A percentile compares a stretch with the other conserved stretches of the same genome.
phyloP scores from a whole-genome alignment of 2,329 filamentous ascomycete genomes.

The Nemania sp. region DNA sequence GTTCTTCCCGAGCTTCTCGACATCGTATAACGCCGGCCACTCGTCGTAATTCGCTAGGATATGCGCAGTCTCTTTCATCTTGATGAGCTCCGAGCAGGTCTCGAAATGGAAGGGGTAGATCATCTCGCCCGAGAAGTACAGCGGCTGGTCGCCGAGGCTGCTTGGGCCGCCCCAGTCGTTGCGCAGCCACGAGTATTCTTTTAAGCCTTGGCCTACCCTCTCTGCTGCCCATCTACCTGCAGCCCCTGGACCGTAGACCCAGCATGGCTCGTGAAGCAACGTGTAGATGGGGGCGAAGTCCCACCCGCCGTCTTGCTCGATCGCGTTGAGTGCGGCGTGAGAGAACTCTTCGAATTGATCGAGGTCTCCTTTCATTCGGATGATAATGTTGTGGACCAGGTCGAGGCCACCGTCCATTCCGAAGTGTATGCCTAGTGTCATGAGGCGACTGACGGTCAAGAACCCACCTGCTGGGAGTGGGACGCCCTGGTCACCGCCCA shows the following conservation, averaged over 20 bases:
- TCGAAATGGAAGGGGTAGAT: conserved; percentile 85
- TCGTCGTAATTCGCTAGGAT: conserved; percentile 67
- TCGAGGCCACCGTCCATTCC: conserved; percentile 80
- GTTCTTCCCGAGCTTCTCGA: conserved; percentile 72
- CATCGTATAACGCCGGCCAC: conserved; percentile 80
- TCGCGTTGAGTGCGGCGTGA: conserved; percentile 65
- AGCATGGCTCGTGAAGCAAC: conserved; percentile 84
- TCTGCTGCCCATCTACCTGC: conserved; percentile 77
- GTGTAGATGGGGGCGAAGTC: conserved; percentile 83
- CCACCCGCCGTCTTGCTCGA: conserved; percentile 70
- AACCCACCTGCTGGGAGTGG: conserved; percentile 71
- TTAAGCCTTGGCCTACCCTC: conserved; percentile 57
- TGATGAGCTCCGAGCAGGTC: conserved; percentile 73
- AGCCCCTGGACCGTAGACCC: conserved; percentile 68
- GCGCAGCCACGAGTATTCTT: conserved; percentile 56
- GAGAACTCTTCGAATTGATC: conserved; percentile 76
- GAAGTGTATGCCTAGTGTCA: conserved; percentile 77
- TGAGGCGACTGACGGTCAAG: conserved; percentile 73
- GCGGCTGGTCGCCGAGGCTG: conserved; percentile 49
- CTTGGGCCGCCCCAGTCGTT: conserved; percentile 44
- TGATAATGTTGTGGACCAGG: conserved; percentile 70
- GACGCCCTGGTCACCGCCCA: conserved; percentile 53
- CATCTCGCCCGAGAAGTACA: conserved; percentile 93
- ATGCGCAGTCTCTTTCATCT: conserved; percentile 69
- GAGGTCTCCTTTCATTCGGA: conserved; percentile 73